Percentiles rank a stretch among this genome's conserved stretches.
phyloP scores from a whole-genome alignment of 2,329 filamentous ascomycete genomes.

The Fusarium chuoi region DNA sequence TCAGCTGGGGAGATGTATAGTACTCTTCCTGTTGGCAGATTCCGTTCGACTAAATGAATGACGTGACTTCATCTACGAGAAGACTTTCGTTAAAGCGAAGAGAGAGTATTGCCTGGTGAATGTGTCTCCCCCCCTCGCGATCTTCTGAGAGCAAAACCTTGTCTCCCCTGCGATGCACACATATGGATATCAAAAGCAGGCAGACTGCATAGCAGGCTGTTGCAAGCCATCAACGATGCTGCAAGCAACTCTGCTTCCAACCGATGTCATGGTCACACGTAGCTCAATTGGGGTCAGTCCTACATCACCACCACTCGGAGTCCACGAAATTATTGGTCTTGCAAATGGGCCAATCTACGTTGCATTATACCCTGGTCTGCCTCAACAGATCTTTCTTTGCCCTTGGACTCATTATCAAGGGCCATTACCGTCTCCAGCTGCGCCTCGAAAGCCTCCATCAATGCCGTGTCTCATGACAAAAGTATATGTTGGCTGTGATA shows the following conservation, averaged over 20 bases:
- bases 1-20: not conserved
- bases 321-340: slow-evolving; percentile 22
- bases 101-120: slow-evolving; percentile 10
- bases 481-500: slow-evolving; percentile 12
- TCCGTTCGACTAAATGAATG: not conserved
- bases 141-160: not conserved
- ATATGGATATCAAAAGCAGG: not conserved
- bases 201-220: not conserved
- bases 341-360: slow-evolving; percentile 34
- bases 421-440: slow-evolving; percentile 14
- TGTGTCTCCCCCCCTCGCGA: not conserved
- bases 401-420: slow-evolving; percentile 4
- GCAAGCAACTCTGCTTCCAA: slow-evolving; percentile 35
- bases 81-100: slow-evolving; percentile 7
- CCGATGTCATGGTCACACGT: slow-evolving; percentile 42
- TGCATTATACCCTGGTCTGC: not conserved
- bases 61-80: not conserved
- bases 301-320: slow-evolving; percentile 21
- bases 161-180: not conserved
- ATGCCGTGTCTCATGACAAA: slow-evolving; percentile 22
- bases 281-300: slow-evolving; percentile 19
- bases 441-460: slow-evolving; percentile 28
- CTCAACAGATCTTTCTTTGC: slow-evolving; percentile 5
- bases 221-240: slow-evolving; percentile 23
- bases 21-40: not conserved